phyloP scores from a whole-genome alignment of 352 stramenopile genomes.

The Phytophthora capsici region DNA sequence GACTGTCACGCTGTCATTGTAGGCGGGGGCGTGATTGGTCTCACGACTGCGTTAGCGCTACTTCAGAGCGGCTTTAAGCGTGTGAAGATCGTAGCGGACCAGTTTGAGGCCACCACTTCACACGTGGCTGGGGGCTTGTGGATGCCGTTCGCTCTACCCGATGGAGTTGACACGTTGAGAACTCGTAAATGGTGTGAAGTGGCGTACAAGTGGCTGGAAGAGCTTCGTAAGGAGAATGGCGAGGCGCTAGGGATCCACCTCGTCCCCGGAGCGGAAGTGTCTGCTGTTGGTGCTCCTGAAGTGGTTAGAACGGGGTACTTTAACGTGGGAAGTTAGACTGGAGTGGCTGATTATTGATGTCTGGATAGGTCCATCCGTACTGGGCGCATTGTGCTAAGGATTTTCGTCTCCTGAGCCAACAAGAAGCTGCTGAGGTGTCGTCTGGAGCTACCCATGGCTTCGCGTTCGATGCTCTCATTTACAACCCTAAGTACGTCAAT shows the following conservation, averaged over 20 bases:
- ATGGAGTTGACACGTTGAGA: slow-evolving; percentile 41
- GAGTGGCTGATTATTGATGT: not conserved
- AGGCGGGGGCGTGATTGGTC: slow-evolving; percentile 69
- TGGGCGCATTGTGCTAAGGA: slow-evolving; percentile 70
- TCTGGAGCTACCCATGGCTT: slow-evolving; percentile 54
- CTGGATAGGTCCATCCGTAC: slow-evolving; percentile 36
- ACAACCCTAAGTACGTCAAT: slow-evolving; percentile 45
- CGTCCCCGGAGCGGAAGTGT: slow-evolving; percentile 22
- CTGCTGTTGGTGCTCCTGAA: slow-evolving; percentile 9
- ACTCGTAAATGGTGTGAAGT: slow-evolving; percentile 68
- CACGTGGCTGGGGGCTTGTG: slow-evolving; percentile 73
- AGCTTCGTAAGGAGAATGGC: slow-evolving; percentile 43
- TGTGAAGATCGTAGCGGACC: slow-evolving; percentile 59
- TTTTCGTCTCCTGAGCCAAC: slow-evolving; percentile 51
- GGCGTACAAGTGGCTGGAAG: slow-evolving; percentile 65
- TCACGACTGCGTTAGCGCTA: slow-evolving; percentile 71
- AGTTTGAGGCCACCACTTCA: slow-evolving; percentile 68
- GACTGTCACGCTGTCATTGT: slow-evolving; percentile 53
- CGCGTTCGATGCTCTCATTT: slow-evolving; percentile 67
- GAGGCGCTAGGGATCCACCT: slow-evolving; percentile 56
- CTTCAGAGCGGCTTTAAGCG: slow-evolving; percentile 55
- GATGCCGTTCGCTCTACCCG: slow-evolving; percentile 71
- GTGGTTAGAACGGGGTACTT: not conserved
- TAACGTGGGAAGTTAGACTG: too few relatives aligned
- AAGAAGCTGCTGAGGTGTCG: slow-evolving; percentile 45